A percentile compares a stretch with the other conserved stretches of the same genome.
phyloP scores from a whole-genome alignment of 306 rosid genomes.

The Cotoneaster glaucophyllus region DNA sequence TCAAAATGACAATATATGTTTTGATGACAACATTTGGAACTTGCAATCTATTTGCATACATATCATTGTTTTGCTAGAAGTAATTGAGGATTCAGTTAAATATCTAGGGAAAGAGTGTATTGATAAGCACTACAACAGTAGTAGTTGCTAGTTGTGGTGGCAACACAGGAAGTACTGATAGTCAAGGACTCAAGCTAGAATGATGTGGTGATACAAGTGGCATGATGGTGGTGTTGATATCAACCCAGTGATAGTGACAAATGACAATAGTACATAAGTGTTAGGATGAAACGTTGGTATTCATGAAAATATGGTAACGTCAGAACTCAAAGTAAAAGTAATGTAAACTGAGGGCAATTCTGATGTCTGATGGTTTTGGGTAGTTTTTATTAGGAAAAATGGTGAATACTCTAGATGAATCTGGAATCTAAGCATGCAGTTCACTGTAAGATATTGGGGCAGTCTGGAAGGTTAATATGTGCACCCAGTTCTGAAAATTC shows the following conservation, averaged over 20 bases:
- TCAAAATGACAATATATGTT: background rate
- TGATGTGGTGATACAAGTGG: background rate
- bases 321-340: background rate
- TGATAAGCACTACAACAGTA: background rate
- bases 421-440: background rate
- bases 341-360: background rate
- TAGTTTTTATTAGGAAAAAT: background rate
- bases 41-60: background rate
- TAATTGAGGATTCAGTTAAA: background rate
- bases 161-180: background rate
- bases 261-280: background rate
- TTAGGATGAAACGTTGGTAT: background rate
- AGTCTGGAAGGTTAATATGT: background rate
- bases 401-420: background rate
- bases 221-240: background rate
- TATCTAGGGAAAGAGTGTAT: background rate
- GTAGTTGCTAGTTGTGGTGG: background rate
- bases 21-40: background rate
- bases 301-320: background rate
- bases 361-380: background rate
- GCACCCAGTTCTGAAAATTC: background rate
- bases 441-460: no score
- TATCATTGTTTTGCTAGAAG: background rate
- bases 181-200: background rate
- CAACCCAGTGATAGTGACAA: background rate